Percentiles rank a stretch among this genome's conserved stretches.
Evolutionary conservation across 2,329 filamentous ascomycete genomes (phyloP).

Genomic region (Camillea tinctor): DNA sequence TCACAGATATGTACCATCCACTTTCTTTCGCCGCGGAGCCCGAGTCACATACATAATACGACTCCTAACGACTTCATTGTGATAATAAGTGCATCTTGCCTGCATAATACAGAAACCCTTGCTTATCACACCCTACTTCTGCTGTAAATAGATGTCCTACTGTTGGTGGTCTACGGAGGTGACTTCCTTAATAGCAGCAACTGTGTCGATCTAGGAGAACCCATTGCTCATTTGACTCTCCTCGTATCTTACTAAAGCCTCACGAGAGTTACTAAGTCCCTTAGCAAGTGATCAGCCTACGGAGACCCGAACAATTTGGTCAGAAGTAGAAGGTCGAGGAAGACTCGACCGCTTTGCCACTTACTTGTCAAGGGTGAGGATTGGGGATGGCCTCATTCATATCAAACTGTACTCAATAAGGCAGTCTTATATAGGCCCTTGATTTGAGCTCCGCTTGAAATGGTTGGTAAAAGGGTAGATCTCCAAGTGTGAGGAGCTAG

Average conservation of each 20-base stretch:
- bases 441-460: too few species aligned
- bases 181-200: neutral
- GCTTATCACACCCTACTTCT: neutral
- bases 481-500: too few species aligned
- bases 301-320: neutral
- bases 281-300: neutral
- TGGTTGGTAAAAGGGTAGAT: too few species aligned
- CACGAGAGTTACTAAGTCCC: neutral
- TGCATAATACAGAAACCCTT: neutral
- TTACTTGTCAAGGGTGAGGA: too few species aligned
- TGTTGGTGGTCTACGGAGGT: neutral
- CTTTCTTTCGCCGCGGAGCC: neutral
- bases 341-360: neutral
- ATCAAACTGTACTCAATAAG: too few species aligned
- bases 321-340: neutral
- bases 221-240: neutral
- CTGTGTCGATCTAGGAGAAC: neutral
- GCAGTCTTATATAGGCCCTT: too few species aligned
- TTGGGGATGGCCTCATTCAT: too few species aligned
- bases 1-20: neutral
- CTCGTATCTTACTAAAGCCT: neutral
- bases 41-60: neutral
- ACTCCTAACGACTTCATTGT: neutral
- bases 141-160: neutral
- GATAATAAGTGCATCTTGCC: neutral